phyloP scores from a whole-genome alignment of 2,329 filamentous ascomycete species.

The Colletotrichum sp. region DNA sequence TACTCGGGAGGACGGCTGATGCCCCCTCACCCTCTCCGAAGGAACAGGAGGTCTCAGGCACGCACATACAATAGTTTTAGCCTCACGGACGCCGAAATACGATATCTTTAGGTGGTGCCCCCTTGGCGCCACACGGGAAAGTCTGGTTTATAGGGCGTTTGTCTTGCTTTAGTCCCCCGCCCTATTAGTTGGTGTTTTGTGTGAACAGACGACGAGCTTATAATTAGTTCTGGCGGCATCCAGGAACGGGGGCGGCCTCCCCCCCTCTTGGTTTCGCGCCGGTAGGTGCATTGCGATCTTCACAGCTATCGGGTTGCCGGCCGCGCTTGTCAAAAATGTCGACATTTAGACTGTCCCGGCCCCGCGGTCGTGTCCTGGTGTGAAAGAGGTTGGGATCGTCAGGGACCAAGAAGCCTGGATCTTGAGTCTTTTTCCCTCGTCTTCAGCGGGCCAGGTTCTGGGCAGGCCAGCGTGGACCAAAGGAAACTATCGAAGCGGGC shows the following conservation, averaged over 20 bases:
- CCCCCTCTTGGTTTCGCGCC: neutral
- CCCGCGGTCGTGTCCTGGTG: neutral
- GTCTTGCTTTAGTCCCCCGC: neutral
- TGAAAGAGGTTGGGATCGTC: neutral
- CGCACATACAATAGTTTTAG: neutral
- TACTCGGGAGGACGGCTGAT: neutral
- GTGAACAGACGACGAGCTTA: neutral
- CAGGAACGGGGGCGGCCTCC: neutral
- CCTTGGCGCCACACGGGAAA: neutral
- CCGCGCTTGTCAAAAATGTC: neutral
- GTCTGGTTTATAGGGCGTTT: neutral
- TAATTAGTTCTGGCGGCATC: neutral
- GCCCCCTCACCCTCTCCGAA: neutral
- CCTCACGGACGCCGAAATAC: neutral
- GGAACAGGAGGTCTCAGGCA: neutral
- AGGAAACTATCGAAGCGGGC: neutral
- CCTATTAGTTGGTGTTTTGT: neutral
- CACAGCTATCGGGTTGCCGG: neutral
- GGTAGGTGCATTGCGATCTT: neutral
- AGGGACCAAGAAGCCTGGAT: neutral
- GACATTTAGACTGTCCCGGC: neutral
- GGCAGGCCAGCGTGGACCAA: neutral
- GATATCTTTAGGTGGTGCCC: neutral
- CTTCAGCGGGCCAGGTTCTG: neutral
- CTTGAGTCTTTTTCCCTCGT: neutral